A percentile compares a stretch with the other conserved stretches of the same genome.
Conservation (phyloP, 306 rosid species). For the Ormosia semicastrata region DNA sequence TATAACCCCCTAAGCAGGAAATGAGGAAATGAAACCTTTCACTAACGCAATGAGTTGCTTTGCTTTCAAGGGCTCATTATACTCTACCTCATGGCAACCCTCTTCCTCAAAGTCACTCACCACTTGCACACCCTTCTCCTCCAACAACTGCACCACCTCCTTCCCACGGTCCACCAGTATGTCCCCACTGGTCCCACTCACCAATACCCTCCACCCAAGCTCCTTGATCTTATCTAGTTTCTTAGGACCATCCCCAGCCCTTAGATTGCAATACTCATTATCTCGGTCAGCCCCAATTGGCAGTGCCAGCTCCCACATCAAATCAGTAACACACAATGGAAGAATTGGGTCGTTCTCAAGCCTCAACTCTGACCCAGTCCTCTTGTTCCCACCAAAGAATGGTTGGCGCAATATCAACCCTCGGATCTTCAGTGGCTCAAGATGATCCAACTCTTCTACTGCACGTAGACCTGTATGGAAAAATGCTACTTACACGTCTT, state of each 20-base stretch:
- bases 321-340: slow-evolving; percentile 11
- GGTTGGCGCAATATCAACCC: slow-evolving; percentile 49
- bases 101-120: slow-evolving; percentile 29
- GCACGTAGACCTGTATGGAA: slow-evolving; percentile 29
- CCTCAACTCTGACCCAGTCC: slow-evolving; percentile 36
- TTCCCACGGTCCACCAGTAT: slow-evolving; percentile 40
- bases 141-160: slow-evolving; percentile 20
- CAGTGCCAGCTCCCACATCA: slow-evolving; percentile 39
- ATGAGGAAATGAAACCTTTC: slow-evolving; percentile 12
- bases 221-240: slow-evolving; percentile 1
- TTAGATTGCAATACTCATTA: slow-evolving; percentile 42
- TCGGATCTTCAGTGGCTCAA: slow-evolving; percentile 28
- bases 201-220: slow-evolving; percentile 39
- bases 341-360: slow-evolving; percentile 2
- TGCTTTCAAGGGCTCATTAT: background rate
- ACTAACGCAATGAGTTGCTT: background rate
- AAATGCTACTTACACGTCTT: too few species aligned
- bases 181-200: slow-evolving; percentile 37
- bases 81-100: slow-evolving; percentile 29
- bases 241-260: background rate
- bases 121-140: slow-evolving; percentile 24
- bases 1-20: background rate
- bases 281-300: slow-evolving; percentile 36
- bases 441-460: background rate
- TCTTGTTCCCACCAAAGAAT: slow-evolving; percentile 36